Evolutionary conservation across 257 asterid species (phyloP).

Genomic region (Lantana camara): DNA sequence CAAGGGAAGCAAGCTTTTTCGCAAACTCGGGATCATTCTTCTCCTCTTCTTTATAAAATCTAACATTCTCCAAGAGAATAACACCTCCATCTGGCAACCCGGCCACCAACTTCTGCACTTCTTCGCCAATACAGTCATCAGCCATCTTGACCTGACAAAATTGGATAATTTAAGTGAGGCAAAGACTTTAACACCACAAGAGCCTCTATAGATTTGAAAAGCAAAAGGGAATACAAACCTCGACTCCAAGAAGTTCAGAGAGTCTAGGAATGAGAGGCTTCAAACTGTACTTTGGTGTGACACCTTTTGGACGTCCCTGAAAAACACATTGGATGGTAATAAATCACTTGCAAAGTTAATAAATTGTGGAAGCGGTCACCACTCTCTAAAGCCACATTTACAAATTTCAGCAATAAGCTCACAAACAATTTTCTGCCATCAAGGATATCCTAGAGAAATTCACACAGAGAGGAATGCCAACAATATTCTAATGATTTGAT

Average conservation of each 20-base stretch:
- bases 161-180: too few species aligned
- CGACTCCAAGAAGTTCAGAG: slow-evolving; percentile 50
- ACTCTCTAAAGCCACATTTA: background rate
- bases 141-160: slow-evolving; percentile 46
- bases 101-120: slow-evolving; percentile 43
- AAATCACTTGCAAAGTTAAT: background rate
- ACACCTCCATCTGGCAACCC: slow-evolving; percentile 46
- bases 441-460: background rate
- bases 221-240: slow-evolving; percentile 39
- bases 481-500: background rate
- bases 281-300: slow-evolving; percentile 50
- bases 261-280: slow-evolving; percentile 50
- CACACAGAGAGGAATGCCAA: background rate
- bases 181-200: too few species aligned
- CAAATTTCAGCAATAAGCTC: background rate
- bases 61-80: slow-evolving; percentile 48
- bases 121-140: slow-evolving; percentile 49
- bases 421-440: slow-evolving; percentile 54
- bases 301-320: slow-evolving; percentile 57
- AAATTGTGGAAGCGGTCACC: background rate
- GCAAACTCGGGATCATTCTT: slow-evolving; percentile 60
- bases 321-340: background rate
- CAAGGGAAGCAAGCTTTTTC: slow-evolving; percentile 52
- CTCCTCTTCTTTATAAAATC: slow-evolving; percentile 56
- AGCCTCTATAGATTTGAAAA: too few species aligned